These are phyloP conservation scores for Chlorophyllum brunneum DNA, from an alignment of 768 basidiomycete genomes.

Conservation along the genomic window DNA sequence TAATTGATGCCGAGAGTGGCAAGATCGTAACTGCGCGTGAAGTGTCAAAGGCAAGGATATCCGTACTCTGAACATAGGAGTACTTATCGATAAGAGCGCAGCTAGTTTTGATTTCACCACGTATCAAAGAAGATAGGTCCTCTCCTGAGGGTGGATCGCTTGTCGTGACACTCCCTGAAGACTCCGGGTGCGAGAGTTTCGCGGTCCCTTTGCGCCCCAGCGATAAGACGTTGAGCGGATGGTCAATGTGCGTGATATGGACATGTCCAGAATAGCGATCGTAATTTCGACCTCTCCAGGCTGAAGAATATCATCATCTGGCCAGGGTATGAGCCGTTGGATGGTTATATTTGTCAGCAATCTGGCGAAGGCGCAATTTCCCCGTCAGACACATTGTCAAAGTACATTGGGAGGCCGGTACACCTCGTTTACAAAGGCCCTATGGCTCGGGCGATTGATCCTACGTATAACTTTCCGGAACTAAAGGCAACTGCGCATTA, in stretches of 20 bases:
- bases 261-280: not conserved
- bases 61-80: not conserved
- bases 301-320: conserved; percentile 52
- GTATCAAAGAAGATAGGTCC: conserved; percentile 41
- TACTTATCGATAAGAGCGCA: conserved; percentile 19
- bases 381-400: conserved; percentile 54
- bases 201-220: conserved; percentile 55
- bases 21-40: conserved; percentile 66
- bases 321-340: conserved; percentile 37
- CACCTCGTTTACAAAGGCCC: conserved; percentile 69
- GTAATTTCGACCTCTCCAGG: conserved; percentile 27
- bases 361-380: conserved; percentile 28
- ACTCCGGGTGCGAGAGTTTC: conserved; percentile 54
- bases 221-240: conserved; percentile 40
- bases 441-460: conserved; percentile 41
- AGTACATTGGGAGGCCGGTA: conserved; percentile 58
- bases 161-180: conserved; percentile 55
- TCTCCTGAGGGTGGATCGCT: conserved; percentile 46
- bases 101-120: conserved; percentile 67
- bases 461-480: conserved; percentile 54
- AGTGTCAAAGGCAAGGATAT: conserved; percentile 44
- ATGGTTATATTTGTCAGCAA: conserved; percentile 64
- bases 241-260: conserved; percentile 49
- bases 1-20: conserved; percentile 53
- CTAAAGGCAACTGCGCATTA: conserved; percentile 52